Evolutionary conservation across 2,329 filamentous ascomycete genomes (phyloP).

Genomic region (Talaromyces sp.): DNA sequence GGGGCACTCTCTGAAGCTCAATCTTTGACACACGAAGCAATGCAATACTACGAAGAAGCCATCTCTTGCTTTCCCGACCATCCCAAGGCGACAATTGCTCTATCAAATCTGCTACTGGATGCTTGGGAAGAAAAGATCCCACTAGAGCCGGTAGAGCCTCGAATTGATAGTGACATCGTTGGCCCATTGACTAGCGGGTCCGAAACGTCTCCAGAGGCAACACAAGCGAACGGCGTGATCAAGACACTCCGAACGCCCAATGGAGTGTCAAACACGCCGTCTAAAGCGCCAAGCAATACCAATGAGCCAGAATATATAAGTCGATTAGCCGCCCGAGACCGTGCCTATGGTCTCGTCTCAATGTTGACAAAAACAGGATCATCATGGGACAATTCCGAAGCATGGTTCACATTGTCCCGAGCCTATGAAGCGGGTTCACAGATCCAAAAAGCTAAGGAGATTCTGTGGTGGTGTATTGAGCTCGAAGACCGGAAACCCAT

Average conservation of each 20-base stretch:
- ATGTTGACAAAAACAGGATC: conserved; percentile 78
- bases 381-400: conserved; percentile 89
- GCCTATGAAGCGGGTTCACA: conserved; percentile 87
- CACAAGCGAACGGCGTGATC: background rate
- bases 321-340: conserved; percentile 82
- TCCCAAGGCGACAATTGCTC: conserved; percentile 70
- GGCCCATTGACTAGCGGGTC: conserved; percentile 22
- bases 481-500: conserved; percentile 81
- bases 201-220: background rate
- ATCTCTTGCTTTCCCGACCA: conserved; percentile 78
- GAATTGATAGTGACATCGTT: conserved; percentile 28
- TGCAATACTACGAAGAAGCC: conserved; percentile 76
- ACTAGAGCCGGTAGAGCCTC: conserved; percentile 31
- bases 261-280: conserved; percentile 16
- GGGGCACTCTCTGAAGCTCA: conserved; percentile 65
- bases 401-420: conserved; percentile 83
- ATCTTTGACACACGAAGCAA: conserved; percentile 63
- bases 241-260: background rate
- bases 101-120: conserved; percentile 83
- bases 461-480: conserved; percentile 96
- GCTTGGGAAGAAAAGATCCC: conserved; percentile 62
- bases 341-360: conserved; percentile 79
- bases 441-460: conserved; percentile 81
- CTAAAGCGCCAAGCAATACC: background rate
- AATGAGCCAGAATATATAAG: conserved; percentile 51